Evolutionary conservation across 306 rosid genomes (phyloP), one percentile per base, ranked within the genome.

Genomic region (Castanospermum australe): DNA sequence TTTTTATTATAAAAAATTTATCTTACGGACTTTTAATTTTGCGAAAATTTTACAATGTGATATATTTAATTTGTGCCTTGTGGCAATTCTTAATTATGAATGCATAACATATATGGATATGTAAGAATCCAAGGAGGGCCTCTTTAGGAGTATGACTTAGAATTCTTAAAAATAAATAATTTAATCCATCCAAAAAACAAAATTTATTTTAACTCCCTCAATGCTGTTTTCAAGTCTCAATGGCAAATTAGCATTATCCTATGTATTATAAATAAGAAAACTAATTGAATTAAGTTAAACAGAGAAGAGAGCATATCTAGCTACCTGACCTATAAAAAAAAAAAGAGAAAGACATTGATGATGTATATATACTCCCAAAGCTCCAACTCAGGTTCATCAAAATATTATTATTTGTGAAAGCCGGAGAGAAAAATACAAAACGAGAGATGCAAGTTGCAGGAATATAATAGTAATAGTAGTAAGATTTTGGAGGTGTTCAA

Each of bases 381-480:
- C 61, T 72, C 59, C 18, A 44, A 28, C 10, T 35, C 8, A 28
- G 52, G 28, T 56, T 32, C 77, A 54, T 56, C 10, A 21, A 54
- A n/a, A 11, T 33, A 28, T n/a, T 62, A 62, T 62, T 62, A 33
- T 35, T 62, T 8, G 13, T 2, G 11, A 4, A 38, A 2, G 8
- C 8, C 15, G 21, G 4, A 25, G 44, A 7, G 70, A 15, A 32
- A 61, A 8, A 61, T 61, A 14, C 2, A 4, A 36, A 35, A 38
- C 1, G 24, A 10, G 2, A 44, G 14, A 47, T 42, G 79, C 84
- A 75, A 84, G 85, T 85, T 81, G 88, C 57, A 56, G 56, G 7
- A 76, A 48, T 28, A 20, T 60, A 73, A 18, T 77, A 21, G 12
- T 6, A 20, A 2, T 51, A 2, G 6, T 9, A 17, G 9, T 25